Evolutionary conservation across 2,329 filamentous ascomycete species (phyloP).

Genomic region (Penicillium sp.): DNA sequence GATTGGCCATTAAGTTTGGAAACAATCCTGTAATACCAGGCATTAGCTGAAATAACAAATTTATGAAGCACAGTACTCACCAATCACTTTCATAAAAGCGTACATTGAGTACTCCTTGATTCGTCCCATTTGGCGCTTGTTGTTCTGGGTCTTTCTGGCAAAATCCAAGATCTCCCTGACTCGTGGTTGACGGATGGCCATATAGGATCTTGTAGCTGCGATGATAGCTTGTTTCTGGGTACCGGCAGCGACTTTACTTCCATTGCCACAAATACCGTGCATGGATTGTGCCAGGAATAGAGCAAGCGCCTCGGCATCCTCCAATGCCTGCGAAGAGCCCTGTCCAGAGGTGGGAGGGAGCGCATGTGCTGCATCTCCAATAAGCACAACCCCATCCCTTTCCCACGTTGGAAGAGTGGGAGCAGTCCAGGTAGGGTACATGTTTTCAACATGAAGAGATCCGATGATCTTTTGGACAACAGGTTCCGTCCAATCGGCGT

Average conservation of each 20-base stretch:
- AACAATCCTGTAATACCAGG: constrained; percentile 22
- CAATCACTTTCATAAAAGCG: constrained; percentile 37
- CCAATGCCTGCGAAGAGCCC: constrained; percentile 57
- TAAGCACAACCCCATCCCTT: constrained; percentile 50
- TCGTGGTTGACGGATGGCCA: constrained; percentile 36
- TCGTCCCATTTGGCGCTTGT: constrained; percentile 36
- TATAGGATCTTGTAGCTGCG: constrained; percentile 33
- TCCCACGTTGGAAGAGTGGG: constrained; percentile 52
- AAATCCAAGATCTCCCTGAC: constrained; percentile 35
- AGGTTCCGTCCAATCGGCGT: constrained; percentile 50
- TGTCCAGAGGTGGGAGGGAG: constrained; percentile 57
- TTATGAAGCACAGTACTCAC: constrained; percentile 19
- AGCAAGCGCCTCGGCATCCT: constrained; percentile 54
- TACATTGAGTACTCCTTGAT: constrained; percentile 44
- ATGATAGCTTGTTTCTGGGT: constrained; percentile 25
- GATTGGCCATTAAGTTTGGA: constrained; percentile 17
- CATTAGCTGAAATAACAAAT: constrained; percentile 1
- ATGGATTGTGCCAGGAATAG: constrained; percentile 43
- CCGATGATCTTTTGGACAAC: constrained; percentile 45
- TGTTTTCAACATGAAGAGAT: constrained; percentile 41
- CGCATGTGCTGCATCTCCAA: constrained; percentile 61
- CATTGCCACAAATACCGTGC: not conserved
- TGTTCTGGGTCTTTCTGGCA: constrained; percentile 35
- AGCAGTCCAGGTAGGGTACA: constrained; percentile 53
- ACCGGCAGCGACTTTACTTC: not conserved